Conservation (phyloP, 169 alveolate species). For the Eimeria necatrix region DNA sequence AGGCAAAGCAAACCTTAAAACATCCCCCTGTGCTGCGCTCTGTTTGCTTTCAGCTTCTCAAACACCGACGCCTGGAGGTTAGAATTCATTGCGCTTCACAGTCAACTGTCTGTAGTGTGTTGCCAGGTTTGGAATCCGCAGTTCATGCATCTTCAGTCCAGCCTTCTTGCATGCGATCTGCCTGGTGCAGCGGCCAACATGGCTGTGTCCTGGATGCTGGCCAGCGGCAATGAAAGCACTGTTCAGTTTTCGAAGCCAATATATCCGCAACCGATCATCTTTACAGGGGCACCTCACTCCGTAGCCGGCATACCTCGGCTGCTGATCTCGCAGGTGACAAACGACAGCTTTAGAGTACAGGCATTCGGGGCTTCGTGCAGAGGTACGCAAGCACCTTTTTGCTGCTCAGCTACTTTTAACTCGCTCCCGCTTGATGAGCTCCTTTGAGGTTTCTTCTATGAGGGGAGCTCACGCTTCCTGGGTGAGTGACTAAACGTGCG, state of each 20-base stretch:
- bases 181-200: constrained; percentile 71
- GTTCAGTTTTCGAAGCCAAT: constrained; percentile 56
- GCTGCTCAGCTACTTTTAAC: neutral
- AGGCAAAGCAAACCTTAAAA: neutral
- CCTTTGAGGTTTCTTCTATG: neutral
- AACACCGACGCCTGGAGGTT: constrained; percentile 65
- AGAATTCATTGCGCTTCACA: neutral
- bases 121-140: too few relatives aligned
- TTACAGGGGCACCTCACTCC: constrained; percentile 28
- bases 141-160: neutral
- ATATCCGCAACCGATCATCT: constrained; percentile 43
- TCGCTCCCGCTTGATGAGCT: neutral
- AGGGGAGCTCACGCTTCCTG: too few relatives aligned
- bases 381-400: neutral
- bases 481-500: too few relatives aligned
- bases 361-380: constrained; percentile 51
- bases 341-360: constrained; percentile 53
- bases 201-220: constrained; percentile 71
- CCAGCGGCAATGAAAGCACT: constrained; percentile 68
- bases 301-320: constrained; percentile 48
- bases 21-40: neutral
- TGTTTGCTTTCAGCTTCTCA: constrained; percentile 28
- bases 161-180: neutral
- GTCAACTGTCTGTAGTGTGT: neutral
- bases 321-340: constrained; percentile 45